Evolutionary conservation across 73 alveolate genomes (phyloP).

Genomic region (Loxodes magnus): DNA sequence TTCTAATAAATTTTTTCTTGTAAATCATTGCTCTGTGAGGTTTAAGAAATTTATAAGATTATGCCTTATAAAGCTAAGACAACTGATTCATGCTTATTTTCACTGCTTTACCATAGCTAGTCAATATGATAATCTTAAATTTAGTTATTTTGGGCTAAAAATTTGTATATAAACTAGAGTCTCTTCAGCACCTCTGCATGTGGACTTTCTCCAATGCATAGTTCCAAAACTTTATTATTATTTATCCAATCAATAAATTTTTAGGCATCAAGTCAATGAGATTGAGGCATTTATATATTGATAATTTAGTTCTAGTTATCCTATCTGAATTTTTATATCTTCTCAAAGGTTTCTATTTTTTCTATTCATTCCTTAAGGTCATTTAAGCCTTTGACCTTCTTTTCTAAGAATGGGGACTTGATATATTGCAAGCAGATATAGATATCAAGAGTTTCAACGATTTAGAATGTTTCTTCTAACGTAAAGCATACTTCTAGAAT

Average conservation of each 20-base stretch:
- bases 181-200: constrained; percentile 5
- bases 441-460: constrained; percentile 29
- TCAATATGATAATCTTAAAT: neutral
- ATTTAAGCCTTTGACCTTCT: constrained; percentile 48
- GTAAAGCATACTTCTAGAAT: constrained; percentile 10
- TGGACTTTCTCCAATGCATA: too few relatives aligned
- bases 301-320: too few relatives aligned
- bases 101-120: neutral
- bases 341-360: too few relatives aligned
- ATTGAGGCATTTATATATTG: too few relatives aligned
- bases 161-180: neutral
- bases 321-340: too few relatives aligned
- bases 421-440: constrained; percentile 28
- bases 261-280: too few relatives aligned
- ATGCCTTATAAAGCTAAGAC: constrained; percentile 1
- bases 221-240: too few relatives aligned
- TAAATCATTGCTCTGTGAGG: neutral
- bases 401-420: constrained; percentile 49
- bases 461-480: constrained; percentile 2
- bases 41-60: neutral
- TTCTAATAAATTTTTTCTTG: neutral
- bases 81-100: constrained; percentile 1
- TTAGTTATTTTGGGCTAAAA: neutral
- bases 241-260: too few relatives aligned
- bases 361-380: constrained; percentile 45